Percentiles rank a stretch among this genome's conserved stretches.
Evolutionary conservation across 257 asterid species (phyloP).

Genomic region (Marsdenia floribunda): DNA sequence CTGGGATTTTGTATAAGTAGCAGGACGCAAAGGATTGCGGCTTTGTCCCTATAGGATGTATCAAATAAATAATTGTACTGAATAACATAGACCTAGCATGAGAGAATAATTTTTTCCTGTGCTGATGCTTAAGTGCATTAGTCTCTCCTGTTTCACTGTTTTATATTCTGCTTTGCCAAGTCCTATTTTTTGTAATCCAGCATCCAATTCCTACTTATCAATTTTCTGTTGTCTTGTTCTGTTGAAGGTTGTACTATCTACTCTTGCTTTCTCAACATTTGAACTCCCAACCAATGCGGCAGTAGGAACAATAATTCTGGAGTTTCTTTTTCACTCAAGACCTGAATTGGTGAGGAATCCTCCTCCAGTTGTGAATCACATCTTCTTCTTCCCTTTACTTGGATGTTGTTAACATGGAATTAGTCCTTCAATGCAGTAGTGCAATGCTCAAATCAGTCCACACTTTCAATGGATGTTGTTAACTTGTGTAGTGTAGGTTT

Average conservation of each 20-base stretch:
- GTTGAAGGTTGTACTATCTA: slow-evolving; percentile 77
- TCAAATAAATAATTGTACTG: background rate
- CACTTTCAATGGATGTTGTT: no score
- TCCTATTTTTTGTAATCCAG: background rate
- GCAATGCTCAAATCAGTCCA: background rate
- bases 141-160: background rate
- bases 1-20: background rate
- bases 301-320: slow-evolving; percentile 82
- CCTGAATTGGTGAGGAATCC: slow-evolving; percentile 76
- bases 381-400: background rate
- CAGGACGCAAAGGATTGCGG: background rate
- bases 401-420: background rate
- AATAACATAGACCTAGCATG: background rate
- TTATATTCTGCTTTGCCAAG: background rate
- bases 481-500: background rate
- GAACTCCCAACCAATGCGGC: no score
- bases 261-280: no score
- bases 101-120: background rate
- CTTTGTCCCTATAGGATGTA: background rate
- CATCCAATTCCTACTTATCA: slow-evolving; percentile 15
- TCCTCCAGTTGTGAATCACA: background rate
- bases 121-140: background rate
- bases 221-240: slow-evolving; percentile 20
- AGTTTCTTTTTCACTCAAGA: slow-evolving; percentile 93
- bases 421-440: background rate